phyloP scores from a whole-genome alignment of 345 rosid species.

The Cardiospermum halicacabum region DNA sequence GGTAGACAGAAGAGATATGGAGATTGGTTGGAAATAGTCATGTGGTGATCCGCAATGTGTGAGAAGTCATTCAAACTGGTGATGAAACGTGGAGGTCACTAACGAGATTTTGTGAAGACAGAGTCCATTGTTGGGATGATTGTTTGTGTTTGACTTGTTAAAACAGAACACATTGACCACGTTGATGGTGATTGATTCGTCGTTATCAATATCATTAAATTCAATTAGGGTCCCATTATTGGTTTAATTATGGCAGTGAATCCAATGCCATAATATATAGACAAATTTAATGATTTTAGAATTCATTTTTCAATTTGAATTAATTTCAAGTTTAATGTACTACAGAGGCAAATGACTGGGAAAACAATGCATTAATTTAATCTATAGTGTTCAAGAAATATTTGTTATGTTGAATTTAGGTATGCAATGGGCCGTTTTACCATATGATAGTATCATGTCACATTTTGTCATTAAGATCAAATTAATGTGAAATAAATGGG shows the following conservation, averaged over 20 bases:
- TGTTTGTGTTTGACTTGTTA: neutral
- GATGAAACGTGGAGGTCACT: conserved; percentile 31
- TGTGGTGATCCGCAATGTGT: conserved; percentile 67
- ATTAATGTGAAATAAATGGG: too few relatives aligned
- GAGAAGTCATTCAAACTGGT: conserved; percentile 10
- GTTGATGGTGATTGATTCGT: neutral
- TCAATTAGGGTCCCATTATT: neutral
- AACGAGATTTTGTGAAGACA: neutral
- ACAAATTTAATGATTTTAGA: too few relatives aligned
- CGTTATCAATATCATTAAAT: neutral
- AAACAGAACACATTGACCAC: neutral
- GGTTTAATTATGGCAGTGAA: neutral
- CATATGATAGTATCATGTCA: too few relatives aligned
- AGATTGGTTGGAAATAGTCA: conserved; percentile 31
- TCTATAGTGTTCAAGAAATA: too few relatives aligned
- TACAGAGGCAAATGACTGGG: too few relatives aligned
- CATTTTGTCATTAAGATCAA: too few relatives aligned
- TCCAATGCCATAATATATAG: too few relatives aligned
- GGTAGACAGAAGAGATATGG: neutral
- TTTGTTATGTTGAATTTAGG: too few relatives aligned
- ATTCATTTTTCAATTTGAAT: too few relatives aligned
- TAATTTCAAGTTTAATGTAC: too few relatives aligned
- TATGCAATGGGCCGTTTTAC: too few relatives aligned
- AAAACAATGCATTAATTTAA: too few relatives aligned
- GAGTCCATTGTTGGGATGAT: conserved; percentile 4